Evolutionary conservation across 2,329 filamentous ascomycete species (phyloP).

Genomic region (Proliferodiscus dingleyae): DNA sequence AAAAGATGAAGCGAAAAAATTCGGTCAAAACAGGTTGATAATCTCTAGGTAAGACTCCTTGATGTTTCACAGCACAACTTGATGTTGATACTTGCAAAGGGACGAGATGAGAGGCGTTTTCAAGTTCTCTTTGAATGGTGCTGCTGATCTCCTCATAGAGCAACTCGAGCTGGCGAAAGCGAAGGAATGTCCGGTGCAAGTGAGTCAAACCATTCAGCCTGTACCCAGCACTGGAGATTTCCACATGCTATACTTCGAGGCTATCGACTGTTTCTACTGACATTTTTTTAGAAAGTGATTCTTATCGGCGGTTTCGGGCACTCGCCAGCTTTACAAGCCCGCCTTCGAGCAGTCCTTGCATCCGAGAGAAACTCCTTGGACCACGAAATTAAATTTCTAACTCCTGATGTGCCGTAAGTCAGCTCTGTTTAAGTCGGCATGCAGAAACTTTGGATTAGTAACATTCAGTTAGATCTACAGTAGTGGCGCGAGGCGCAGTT

Average conservation of each 20-base stretch:
- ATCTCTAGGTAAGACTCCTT: conserved; percentile 5
- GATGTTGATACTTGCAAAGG: background rate
- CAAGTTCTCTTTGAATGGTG: background rate
- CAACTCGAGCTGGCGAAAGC: conserved; percentile 9
- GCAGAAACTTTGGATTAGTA: too few relatives aligned
- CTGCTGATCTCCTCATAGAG: conserved; percentile 4
- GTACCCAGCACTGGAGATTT: too few relatives aligned
- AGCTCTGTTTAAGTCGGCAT: too few relatives aligned
- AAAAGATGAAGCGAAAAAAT: conserved; percentile 1
- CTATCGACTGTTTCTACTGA: too few relatives aligned
- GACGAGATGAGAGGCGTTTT: conserved; percentile 8
- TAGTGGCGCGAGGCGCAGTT: conserved; percentile 10
- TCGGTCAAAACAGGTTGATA: conserved; percentile 1
- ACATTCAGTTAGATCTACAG: too few relatives aligned
- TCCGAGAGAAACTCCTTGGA: too few relatives aligned
- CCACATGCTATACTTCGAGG: too few relatives aligned
- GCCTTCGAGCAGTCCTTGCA: too few relatives aligned
- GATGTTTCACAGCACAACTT: too few relatives aligned
- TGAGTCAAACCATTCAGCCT: background rate
- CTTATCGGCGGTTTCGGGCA: conserved; percentile 14
- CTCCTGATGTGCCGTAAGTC: too few relatives aligned
- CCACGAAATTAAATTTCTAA: too few relatives aligned
- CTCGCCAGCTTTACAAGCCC: conserved; percentile 3
- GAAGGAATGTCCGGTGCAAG: conserved; percentile 1
- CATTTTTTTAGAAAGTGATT: conserved; percentile 13